phyloP scores from a whole-genome alignment of 805 yeast species.

The Wickerhamiella galacta region DNA sequence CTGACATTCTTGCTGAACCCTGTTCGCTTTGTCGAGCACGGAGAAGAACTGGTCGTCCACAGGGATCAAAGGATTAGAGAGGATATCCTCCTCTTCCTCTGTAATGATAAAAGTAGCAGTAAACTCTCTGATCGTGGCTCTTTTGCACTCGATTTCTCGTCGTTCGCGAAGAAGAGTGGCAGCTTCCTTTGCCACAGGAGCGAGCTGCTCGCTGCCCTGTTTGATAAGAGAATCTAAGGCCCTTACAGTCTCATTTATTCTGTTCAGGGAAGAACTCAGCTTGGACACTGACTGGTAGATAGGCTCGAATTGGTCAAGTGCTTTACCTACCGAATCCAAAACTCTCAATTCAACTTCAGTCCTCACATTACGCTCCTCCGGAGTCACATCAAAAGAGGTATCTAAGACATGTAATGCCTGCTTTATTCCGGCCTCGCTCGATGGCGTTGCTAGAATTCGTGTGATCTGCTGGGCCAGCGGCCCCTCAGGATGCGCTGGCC shows the following conservation, averaged over 20 bases:
- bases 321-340: conserved; percentile 11
- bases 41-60: conserved; percentile 39
- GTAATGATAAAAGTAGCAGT: conserved; percentile 48
- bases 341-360: conserved; percentile 7
- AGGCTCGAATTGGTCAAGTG: conserved; percentile 22
- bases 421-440: conserved; percentile 12
- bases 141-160: conserved; percentile 12
- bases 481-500: neutral
- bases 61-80: conserved; percentile 23
- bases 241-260: conserved; percentile 9
- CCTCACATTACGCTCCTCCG: conserved; percentile 9
- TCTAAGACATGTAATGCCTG: conserved; percentile 14
- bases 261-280: conserved; percentile 13
- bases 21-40: conserved; percentile 42
- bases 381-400: neutral
- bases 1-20: conserved; percentile 50
- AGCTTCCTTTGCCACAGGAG: conserved; percentile 18
- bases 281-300: conserved; percentile 16
- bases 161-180: conserved; percentile 14
- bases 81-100: conserved; percentile 51
- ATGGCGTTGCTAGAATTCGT: conserved; percentile 11
- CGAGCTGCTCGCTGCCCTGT: conserved; percentile 13
- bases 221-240: conserved; percentile 14
- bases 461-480: conserved; percentile 7
- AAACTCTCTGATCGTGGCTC: conserved; percentile 18